Conservation (phyloP, 164 flowering plant genomes). For the Platanus orientalis region DNA sequence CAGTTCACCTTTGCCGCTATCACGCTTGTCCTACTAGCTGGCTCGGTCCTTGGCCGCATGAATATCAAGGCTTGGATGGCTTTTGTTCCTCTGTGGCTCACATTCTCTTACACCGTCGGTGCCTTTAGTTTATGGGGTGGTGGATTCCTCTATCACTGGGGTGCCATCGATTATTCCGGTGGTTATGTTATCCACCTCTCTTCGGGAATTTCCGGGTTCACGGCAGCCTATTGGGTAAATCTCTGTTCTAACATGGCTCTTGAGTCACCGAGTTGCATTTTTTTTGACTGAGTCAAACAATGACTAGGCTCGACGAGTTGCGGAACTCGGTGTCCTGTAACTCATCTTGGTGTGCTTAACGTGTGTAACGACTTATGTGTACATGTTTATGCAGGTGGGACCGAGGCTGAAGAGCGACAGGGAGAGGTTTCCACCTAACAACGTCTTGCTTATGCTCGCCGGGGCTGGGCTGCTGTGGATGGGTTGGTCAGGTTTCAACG, state of each 20-base stretch:
- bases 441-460: conserved; percentile 51
- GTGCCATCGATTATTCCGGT: conserved; percentile 67
- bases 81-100: conserved; percentile 60
- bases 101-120: conserved; percentile 57
- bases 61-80: conserved; percentile 65
- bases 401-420: conserved; percentile 56
- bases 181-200: conserved; percentile 65
- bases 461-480: conserved; percentile 65
- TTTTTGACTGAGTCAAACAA: background rate
- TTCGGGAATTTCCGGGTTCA: conserved; percentile 57
- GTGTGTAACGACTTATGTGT: background rate
- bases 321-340: no score
- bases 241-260: background rate
- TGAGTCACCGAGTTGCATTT: background rate
- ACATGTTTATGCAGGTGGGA: conserved; percentile 37
- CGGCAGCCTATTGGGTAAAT: conserved; percentile 69
- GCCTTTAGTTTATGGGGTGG: conserved; percentile 73
- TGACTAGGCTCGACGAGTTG: background rate
- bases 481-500: conserved; percentile 75
- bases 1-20: conserved; percentile 19
- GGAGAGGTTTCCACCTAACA: conserved; percentile 59
- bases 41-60: conserved; percentile 56
- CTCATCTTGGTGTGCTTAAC: background rate
- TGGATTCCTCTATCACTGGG: conserved; percentile 65
- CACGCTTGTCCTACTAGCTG: conserved; percentile 24